Evolutionary conservation across 768 basidiomycete genomes (phyloP), one percentile per base, ranked within the genome.

Genomic region (Mycena kentingensis): DNA sequence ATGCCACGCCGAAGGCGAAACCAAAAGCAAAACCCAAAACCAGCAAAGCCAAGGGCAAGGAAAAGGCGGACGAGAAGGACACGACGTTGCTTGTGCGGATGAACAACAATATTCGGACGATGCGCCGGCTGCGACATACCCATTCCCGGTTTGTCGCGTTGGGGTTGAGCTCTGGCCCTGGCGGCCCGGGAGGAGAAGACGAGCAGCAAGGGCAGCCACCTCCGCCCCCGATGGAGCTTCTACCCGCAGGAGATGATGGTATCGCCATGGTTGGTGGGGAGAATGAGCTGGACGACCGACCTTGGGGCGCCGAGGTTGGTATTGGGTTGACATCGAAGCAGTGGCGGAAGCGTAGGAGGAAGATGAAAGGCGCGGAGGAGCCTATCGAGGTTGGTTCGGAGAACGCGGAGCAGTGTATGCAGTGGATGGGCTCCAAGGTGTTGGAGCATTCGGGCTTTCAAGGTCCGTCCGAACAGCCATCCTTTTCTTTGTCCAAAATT

Each of bases 401-500:
- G 51, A 83, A 77, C 52, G 84, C 86, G 7, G 68, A 72, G 37
- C 77, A 83, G 49, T 94, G 87, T 70, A 63, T 87, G 63, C 73
- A 77, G 59, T 92, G 85, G 90, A 81, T 83, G 78, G 75, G 80
- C 21, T 71, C 73, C 47, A 93, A 90, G 72, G 77, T 96, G 45
- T 63, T 97, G 61, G 93, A 96, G 60, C 95, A 97, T 74, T 77
- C 80, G 42, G 94, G 94, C 2, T 97, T 97, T 63, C 95, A 97
- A 77, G 91, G 93, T 88, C 51, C 51, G 84, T 70, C 51, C 15
- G 36, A 27, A 21, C 31, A 37, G 31, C 39, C 26, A 49, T 16
- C 19, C 41, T 41, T 47, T 38, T 4, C 43, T 31, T n/a, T 52
- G 21, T 35, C 22, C 22, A 45, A 29, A 34, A 49, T 8, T n/a